phyloP scores from a whole-genome alignment of 768 basidiomycete genomes.

The Leucosporidium scottii region DNA sequence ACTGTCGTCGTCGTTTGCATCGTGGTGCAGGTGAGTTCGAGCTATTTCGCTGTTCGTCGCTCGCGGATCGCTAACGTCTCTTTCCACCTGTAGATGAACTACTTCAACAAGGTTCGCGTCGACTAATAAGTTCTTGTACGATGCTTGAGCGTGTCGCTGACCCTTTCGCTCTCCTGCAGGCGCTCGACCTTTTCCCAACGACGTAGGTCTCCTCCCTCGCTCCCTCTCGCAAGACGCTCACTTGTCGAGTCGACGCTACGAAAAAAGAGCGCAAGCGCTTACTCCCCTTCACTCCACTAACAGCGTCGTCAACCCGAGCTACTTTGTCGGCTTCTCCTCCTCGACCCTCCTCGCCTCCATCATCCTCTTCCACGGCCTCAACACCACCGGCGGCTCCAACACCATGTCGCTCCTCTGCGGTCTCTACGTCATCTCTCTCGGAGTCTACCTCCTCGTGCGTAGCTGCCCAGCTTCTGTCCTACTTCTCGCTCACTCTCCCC shows the following conservation, averaged over 20 bases:
- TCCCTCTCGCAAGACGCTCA: too few relatives aligned
- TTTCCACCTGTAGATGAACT: conserved; percentile 56
- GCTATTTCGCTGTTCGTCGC: conserved; percentile 45
- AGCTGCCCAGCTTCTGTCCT: neutral
- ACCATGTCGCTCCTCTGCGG: conserved; percentile 82
- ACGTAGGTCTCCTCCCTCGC: neutral
- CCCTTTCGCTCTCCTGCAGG: conserved; percentile 4
- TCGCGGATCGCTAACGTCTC: conserved; percentile 47
- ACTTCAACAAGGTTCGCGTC: conserved; percentile 61
- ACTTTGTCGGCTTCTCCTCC: conserved; percentile 93
- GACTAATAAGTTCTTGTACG: too few relatives aligned
- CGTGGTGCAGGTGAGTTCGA: conserved; percentile 66
- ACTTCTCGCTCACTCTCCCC: neutral
- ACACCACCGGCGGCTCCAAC: conserved; percentile 72
- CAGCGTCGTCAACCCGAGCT: conserved; percentile 41
- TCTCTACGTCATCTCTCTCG: conserved; percentile 87
- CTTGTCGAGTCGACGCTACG: too few relatives aligned
- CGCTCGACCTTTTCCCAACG: conserved; percentile 29
- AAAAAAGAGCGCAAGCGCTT: too few relatives aligned
- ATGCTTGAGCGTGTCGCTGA: neutral
- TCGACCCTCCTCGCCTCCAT: conserved; percentile 88
- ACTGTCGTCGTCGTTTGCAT: conserved; percentile 76
- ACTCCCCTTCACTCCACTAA: neutral
- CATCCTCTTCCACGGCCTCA: conserved; percentile 95
- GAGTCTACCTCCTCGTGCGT: conserved; percentile 72